Evolutionary conservation across 1,139 yeast genomes (phyloP).

Genomic region (Tardiomyces depauwii): DNA sequence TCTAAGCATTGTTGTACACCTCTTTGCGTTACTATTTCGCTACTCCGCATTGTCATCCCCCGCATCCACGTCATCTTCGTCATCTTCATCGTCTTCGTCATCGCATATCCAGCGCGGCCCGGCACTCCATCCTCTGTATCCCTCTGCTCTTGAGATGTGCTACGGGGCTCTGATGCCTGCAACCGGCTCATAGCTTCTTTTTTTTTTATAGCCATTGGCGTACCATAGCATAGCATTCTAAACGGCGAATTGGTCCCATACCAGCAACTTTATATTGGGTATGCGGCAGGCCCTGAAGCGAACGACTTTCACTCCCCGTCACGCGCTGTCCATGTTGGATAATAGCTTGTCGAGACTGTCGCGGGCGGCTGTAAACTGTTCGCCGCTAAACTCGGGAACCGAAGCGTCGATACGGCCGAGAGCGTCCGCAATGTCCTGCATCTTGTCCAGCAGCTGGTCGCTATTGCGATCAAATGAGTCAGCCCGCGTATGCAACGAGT

Average conservation of each 20-base stretch:
- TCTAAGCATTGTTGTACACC: too few relatives aligned
- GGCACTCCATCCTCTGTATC: background rate
- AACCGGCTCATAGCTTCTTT: background rate
- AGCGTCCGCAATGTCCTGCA: background rate
- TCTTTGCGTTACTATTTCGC: too few relatives aligned
- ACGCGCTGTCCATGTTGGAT: background rate
- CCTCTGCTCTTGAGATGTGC: background rate
- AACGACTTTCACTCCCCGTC: background rate
- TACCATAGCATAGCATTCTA: background rate
- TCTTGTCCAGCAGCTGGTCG: background rate
- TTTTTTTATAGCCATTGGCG: background rate
- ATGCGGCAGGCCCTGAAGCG: too few relatives aligned
- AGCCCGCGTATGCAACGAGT: background rate
- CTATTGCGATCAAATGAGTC: background rate
- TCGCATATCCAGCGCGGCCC: background rate
- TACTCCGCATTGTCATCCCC: background rate
- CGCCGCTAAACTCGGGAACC: background rate
- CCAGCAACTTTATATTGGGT: too few relatives aligned
- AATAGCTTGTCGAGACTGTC: background rate
- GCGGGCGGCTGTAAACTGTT: background rate
- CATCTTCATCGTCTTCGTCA: background rate
- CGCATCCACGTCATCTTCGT: background rate
- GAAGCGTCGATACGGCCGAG: background rate
- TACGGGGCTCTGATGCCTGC: background rate
- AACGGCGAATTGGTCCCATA: too few relatives aligned